Evolutionary conservation across 768 basidiomycete genomes (phyloP).

Genomic region (Agaricus blazei): DNA sequence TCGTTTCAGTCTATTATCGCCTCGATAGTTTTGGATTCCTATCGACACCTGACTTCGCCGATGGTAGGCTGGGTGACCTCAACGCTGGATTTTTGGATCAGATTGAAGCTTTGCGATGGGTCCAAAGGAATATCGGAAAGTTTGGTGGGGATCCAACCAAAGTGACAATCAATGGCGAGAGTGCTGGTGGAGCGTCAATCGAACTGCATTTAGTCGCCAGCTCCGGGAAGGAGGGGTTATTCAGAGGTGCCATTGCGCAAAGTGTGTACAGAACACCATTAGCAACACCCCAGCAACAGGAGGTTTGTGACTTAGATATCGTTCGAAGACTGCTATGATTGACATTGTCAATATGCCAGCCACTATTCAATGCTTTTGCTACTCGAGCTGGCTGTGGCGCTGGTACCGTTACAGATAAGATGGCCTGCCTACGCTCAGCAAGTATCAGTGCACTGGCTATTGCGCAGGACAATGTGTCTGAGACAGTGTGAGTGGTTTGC

Average conservation of each 20-base stretch:
- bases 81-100: constrained; percentile 58
- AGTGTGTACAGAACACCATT: constrained; percentile 52
- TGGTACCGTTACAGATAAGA: constrained; percentile 26
- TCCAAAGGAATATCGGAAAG: constrained; percentile 50
- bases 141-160: constrained; percentile 61
- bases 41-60: constrained; percentile 39
- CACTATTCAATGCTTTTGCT: constrained; percentile 49
- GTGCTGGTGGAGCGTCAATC: constrained; percentile 51
- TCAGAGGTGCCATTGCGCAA: constrained; percentile 55
- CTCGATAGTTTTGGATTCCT: constrained; percentile 63
- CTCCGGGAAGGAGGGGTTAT: constrained; percentile 29
- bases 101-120: constrained; percentile 59
- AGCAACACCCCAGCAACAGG: constrained; percentile 45
- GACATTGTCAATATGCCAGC: constrained; percentile 23
- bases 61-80: constrained; percentile 36
- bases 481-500: constrained; percentile 33
- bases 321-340: not conserved
- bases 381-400: constrained; percentile 43
- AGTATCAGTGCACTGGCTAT: constrained; percentile 45
- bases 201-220: constrained; percentile 54
- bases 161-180: constrained; percentile 60
- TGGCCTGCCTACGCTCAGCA: constrained; percentile 46
- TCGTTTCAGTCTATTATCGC: constrained; percentile 65
- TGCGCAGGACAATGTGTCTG: constrained; percentile 46
- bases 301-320: constrained; percentile 25